A percentile compares a stretch with the other conserved stretches of the same genome.
These are phyloP conservation scores for Paragyromitra xinjiangensis DNA, from an alignment of 495 filamentous ascomycete genomes.

Conservation along the genomic window DNA sequence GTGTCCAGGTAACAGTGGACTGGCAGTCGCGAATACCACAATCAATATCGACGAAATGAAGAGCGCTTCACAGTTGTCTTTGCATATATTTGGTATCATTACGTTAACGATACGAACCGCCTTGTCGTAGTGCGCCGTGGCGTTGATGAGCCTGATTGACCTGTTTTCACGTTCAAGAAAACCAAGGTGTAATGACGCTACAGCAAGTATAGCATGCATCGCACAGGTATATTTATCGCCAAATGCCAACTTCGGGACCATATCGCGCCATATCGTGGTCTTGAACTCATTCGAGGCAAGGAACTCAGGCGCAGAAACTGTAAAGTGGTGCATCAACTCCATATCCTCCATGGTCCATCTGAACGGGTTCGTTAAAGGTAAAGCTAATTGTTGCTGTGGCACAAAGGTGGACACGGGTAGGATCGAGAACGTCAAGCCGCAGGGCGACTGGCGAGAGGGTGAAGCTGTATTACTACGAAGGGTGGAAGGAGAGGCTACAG, in stretches of 20 bases:
- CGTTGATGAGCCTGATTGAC: slow-evolving; percentile 38
- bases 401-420: neutral
- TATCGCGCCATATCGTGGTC: slow-evolving; percentile 56
- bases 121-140: slow-evolving; percentile 50
- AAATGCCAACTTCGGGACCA: slow-evolving; percentile 59
- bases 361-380: neutral
- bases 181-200: slow-evolving; percentile 59
- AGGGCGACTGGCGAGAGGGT: slow-evolving; percentile 7
- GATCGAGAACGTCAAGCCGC: neutral
- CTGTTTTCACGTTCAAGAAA: slow-evolving; percentile 43
- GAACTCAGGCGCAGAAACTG: slow-evolving; percentile 26
- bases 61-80: slow-evolving; percentile 54
- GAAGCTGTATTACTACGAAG: neutral
- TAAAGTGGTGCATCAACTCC: slow-evolving; percentile 57
- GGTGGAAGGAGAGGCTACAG: neutral
- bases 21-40: slow-evolving; percentile 45
- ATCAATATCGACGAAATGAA: slow-evolving; percentile 54
- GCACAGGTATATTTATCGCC: slow-evolving; percentile 54
- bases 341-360: slow-evolving; percentile 46
- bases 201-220: slow-evolving; percentile 60
- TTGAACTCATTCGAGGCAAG: slow-evolving; percentile 16
- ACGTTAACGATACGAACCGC: slow-evolving; percentile 41
- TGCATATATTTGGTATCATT: slow-evolving; percentile 33
- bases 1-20: slow-evolving; percentile 28
- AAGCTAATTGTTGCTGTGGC: slow-evolving; percentile 16